Percentiles rank a stretch among this genome's conserved stretches.
phyloP scores from a whole-genome alignment of 106 monocot genomes.

The Dioscorea zingiberensis region DNA sequence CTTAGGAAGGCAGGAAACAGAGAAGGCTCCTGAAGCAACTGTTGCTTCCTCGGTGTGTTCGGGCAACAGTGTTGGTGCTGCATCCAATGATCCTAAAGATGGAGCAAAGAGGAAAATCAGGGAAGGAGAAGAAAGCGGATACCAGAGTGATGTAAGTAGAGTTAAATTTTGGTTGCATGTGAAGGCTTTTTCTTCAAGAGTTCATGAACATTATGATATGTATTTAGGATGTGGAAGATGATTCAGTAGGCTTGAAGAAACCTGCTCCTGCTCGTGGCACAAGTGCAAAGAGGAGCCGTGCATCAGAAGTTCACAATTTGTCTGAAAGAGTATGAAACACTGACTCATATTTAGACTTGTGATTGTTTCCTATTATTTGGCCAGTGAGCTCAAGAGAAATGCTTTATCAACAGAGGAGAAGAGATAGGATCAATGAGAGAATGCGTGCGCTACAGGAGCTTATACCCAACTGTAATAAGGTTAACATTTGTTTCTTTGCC shows the following conservation, averaged over 20 bases:
- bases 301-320: slow-evolving; percentile 94
- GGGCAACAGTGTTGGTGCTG: slow-evolving; percentile 20
- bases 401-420: slow-evolving; percentile 53
- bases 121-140: slow-evolving; percentile 61
- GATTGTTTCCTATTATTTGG: background rate
- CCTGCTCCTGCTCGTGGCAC: slow-evolving; percentile 10
- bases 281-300: slow-evolving; percentile 51
- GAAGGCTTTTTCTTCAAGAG: background rate
- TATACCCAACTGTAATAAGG: slow-evolving; percentile 96
- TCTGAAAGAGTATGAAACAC: slow-evolving; percentile 77
- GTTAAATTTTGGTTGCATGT: background rate
- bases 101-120: slow-evolving; percentile 39
- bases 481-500: slow-evolving; percentile 6
- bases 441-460: slow-evolving; percentile 93
- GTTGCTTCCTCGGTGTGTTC: slow-evolving; percentile 60
- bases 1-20: slow-evolving; percentile 13
- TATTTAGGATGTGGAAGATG: slow-evolving; percentile 70
- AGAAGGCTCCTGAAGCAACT: slow-evolving; percentile 41
- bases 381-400: too few species aligned
- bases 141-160: slow-evolving; percentile 65
- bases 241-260: slow-evolving; percentile 48
- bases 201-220: background rate
- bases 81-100: slow-evolving; percentile 35
- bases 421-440: slow-evolving; percentile 94
- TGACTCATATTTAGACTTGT: background rate